Percentiles rank a stretch among this genome's conserved stretches.
Evolutionary conservation across 2,329 filamentous ascomycete species (phyloP).

Genomic region (Madurella fahalii): DNA sequence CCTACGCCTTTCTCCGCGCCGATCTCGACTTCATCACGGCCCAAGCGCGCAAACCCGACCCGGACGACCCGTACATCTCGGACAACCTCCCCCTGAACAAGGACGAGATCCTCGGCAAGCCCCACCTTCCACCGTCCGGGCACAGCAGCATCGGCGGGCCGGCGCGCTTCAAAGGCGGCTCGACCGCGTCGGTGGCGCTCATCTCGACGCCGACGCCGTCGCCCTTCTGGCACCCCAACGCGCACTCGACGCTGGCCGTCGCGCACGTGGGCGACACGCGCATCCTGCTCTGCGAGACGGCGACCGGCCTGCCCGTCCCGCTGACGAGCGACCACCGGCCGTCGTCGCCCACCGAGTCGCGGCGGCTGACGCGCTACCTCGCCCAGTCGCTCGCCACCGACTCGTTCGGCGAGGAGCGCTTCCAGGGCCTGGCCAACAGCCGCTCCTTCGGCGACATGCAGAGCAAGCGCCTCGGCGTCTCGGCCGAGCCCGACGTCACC

Average conservation of each 20-base stretch:
- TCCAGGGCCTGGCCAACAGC: constrained; percentile 88
- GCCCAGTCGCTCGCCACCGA: constrained; percentile 80
- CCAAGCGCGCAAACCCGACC: constrained; percentile 76
- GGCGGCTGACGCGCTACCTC: constrained; percentile 73
- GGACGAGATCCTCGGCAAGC: constrained; percentile 72
- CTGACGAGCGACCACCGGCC: constrained; percentile 92
- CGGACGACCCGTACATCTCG: constrained; percentile 63
- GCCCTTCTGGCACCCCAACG: constrained; percentile 67
- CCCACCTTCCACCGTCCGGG: constrained; percentile 50
- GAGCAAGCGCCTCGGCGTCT: constrained; percentile 88
- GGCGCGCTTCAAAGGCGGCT: constrained; percentile 85
- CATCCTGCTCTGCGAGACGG: constrained; percentile 82
- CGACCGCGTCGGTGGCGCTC: constrained; percentile 83
- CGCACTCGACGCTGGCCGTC: constrained; percentile 76
- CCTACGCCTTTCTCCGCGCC: constrained; percentile 88
- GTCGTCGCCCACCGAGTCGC: constrained; percentile 77
- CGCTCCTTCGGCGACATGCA: constrained; percentile 90
- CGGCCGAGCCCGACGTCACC: constrained; percentile 84
- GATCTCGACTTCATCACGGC: constrained; percentile 92
- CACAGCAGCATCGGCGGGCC: constrained; percentile 66
- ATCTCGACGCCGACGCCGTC: constrained; percentile 41
- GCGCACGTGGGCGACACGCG: constrained; percentile 94
- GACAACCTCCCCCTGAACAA: constrained; percentile 74
- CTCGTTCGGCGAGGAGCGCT: constrained; percentile 95
- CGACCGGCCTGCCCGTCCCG: constrained; percentile 73